Evolutionary conservation across 2,329 filamentous ascomycete species (phyloP).

Genomic region (Fusarium protoensiforme): DNA sequence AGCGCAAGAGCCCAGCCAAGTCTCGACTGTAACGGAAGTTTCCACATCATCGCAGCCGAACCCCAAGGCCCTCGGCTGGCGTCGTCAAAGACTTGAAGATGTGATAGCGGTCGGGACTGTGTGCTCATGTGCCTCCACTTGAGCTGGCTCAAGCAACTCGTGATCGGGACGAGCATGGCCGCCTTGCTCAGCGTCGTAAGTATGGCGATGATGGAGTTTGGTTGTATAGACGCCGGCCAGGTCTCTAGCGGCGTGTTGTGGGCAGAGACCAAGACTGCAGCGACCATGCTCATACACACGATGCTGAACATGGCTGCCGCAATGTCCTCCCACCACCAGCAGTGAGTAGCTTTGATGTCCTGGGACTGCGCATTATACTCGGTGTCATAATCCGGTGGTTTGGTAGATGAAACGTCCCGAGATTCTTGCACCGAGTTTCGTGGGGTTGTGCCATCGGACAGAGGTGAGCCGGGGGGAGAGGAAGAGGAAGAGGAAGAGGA

Average conservation of each 20-base stretch:
- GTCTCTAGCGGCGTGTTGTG: background rate
- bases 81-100: constrained; percentile 14
- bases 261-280: background rate
- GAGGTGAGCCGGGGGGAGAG: background rate
- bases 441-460: background rate
- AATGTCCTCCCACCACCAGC: constrained; percentile 16
- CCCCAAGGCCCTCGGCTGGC: constrained; percentile 13
- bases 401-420: background rate
- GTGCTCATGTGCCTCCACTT: constrained; percentile 8
- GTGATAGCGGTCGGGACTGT: background rate
- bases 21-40: background rate
- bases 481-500: background rate
- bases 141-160: constrained; percentile 9
- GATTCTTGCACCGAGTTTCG: background rate
- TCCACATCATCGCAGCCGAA: background rate
- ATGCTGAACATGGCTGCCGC: background rate
- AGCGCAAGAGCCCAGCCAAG: constrained; percentile 12
- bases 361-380: background rate
- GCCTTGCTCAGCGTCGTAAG: constrained; percentile 3
- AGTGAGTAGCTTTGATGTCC: background rate
- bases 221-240: constrained; percentile 9
- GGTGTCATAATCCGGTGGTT: background rate
- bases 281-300: background rate
- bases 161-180: constrained; percentile 5
- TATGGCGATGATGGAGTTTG: constrained; percentile 6